phyloP scores from a whole-genome alignment of 2,329 filamentous ascomycete genomes.

The Biscogniauxia mediterranea region DNA sequence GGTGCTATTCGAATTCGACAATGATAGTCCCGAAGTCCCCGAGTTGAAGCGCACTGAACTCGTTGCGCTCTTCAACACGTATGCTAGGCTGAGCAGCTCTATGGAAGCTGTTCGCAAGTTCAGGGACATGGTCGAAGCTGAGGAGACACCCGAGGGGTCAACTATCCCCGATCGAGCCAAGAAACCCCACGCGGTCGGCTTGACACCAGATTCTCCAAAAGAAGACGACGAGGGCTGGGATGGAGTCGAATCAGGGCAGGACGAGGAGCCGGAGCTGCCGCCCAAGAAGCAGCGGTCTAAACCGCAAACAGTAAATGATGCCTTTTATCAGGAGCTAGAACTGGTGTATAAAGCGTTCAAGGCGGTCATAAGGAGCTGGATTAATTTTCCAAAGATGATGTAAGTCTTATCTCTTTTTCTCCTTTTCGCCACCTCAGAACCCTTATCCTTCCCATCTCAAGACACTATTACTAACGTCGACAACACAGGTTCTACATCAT shows the following conservation, averaged over 20 bases:
- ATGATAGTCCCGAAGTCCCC: slow-evolving; percentile 60
- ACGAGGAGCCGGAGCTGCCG: slow-evolving; percentile 37
- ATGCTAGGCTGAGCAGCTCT: slow-evolving; percentile 81
- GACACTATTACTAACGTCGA: slow-evolving; percentile 7
- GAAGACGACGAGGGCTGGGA: slow-evolving; percentile 37
- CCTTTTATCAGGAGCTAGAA: slow-evolving; percentile 61
- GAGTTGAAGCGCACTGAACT: slow-evolving; percentile 84
- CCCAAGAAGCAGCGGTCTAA: slow-evolving; percentile 30
- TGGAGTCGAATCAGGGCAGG: slow-evolving; percentile 29
- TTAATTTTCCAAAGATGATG: slow-evolving; percentile 64
- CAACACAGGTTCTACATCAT: slow-evolving; percentile 41
- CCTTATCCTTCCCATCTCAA: neutral
- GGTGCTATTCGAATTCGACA: slow-evolving; percentile 90
- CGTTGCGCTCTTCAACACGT: slow-evolving; percentile 91
- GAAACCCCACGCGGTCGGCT: slow-evolving; percentile 43
- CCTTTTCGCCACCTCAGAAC: neutral
- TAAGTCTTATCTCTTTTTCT: slow-evolving; percentile 49
- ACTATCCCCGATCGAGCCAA: slow-evolving; percentile 38
- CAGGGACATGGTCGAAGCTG: slow-evolving; percentile 47
- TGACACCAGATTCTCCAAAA: slow-evolving; percentile 16
- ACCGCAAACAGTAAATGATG: slow-evolving; percentile 48
- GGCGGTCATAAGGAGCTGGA: slow-evolving; percentile 70
- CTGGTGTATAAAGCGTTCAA: slow-evolving; percentile 61
- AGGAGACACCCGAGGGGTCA: slow-evolving; percentile 20
- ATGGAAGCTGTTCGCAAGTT: slow-evolving; percentile 75